A percentile compares a stretch with the other conserved stretches of the same genome.
Conservation (phyloP, 345 rosid genomes). For the Hirschfeldia incana region DNA sequence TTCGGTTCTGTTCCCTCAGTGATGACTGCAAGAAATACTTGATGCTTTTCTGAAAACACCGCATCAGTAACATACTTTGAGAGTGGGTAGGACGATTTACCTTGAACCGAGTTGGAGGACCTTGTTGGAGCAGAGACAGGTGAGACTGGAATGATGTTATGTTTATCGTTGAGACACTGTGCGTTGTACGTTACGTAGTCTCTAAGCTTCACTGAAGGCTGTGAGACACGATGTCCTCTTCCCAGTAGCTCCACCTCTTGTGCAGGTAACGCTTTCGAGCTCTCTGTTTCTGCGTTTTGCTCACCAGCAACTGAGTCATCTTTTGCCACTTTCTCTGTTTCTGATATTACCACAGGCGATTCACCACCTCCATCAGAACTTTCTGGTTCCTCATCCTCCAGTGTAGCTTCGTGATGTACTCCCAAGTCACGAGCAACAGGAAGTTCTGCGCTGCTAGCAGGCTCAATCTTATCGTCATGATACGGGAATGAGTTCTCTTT, state of each 20-base stretch:
- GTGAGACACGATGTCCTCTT: neutral
- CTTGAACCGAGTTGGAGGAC: neutral
- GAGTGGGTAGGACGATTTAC: neutral
- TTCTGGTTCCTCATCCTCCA: too few species aligned
- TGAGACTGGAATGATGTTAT: neutral
- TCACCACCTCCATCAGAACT: too few species aligned
- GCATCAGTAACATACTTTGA: neutral
- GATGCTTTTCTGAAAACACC: neutral
- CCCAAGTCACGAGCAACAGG: neutral
- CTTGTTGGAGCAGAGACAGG: neutral
- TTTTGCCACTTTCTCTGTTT: too few species aligned
- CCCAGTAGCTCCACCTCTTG: too few species aligned
- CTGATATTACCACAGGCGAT: too few species aligned
- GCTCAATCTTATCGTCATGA: neutral
- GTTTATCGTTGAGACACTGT: neutral
- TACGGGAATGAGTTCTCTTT: neutral
- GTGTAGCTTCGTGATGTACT: too few species aligned
- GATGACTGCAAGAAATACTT: neutral
- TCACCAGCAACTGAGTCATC: too few species aligned
- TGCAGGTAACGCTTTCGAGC: too few species aligned
- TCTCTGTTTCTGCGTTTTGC: too few species aligned
- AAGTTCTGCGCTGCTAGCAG: neutral
- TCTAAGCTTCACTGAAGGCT: neutral
- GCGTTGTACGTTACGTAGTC: neutral
- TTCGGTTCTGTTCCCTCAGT: neutral